Percentiles rank a stretch among this genome's conserved stretches.
These are phyloP conservation scores for Globisporangium lucens DNA, from an alignment of 352 stramenopile genomes.

Conservation along the genomic window DNA sequence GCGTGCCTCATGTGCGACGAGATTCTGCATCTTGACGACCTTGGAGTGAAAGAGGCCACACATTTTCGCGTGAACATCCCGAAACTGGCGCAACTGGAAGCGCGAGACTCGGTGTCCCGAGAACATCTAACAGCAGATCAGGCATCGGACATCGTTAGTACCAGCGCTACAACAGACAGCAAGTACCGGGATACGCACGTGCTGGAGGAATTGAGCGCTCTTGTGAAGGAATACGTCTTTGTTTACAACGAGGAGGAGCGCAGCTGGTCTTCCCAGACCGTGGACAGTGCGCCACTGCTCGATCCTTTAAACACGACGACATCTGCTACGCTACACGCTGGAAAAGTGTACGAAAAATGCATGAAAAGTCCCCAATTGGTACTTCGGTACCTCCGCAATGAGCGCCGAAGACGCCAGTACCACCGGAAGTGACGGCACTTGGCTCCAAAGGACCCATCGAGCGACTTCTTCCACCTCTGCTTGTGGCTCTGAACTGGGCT, in stretches of 20 bases:
- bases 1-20: conserved; percentile 46
- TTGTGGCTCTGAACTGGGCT: not conserved
- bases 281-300: not conserved
- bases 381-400: conserved; percentile 32
- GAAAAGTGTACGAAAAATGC: conserved; percentile 9
- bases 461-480: conserved; percentile 1
- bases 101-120: not conserved
- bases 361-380: conserved; percentile 14
- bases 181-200: conserved; percentile 10
- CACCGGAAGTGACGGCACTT: not conserved
- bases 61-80: conserved; percentile 46
- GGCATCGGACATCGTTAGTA: not conserved
- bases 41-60: conserved; percentile 45
- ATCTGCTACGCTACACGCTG: not conserved
- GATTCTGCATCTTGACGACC: conserved; percentile 53
- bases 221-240: conserved; percentile 27
- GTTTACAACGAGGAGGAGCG: conserved; percentile 14
- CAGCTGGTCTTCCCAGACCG: not conserved
- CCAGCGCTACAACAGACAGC: not conserved
- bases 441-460: conserved; percentile 11
- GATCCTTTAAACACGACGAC: not conserved
- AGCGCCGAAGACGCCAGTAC: conserved; percentile 8
- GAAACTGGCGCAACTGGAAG: not conserved
- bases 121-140: not conserved
- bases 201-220: conserved; percentile 23